These are phyloP conservation scores for Wallemia ichthyophaga DNA, from an alignment of 1,284 basidiomycete species.

Conservation along the genomic window DNA sequence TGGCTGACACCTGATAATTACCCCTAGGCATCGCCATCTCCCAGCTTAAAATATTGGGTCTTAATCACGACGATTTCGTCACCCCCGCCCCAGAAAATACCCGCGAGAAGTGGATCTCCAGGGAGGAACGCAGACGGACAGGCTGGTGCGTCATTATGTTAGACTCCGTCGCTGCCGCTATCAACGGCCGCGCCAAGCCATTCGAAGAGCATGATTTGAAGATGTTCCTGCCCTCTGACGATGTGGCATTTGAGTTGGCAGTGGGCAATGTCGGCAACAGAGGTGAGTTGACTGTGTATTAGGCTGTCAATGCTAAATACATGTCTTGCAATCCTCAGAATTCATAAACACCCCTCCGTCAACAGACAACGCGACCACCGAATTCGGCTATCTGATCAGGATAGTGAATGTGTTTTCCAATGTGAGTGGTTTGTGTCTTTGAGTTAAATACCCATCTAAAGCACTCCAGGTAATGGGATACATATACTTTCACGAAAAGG, in stretches of 20 bases:
- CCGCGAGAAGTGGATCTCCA: constrained; percentile 12
- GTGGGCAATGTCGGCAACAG: neutral
- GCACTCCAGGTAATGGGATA: neutral
- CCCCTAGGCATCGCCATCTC: constrained; percentile 6
- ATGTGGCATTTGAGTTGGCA: neutral
- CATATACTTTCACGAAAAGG: neutral
- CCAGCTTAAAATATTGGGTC: neutral
- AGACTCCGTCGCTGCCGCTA: constrained; percentile 13
- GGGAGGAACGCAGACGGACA: constrained; percentile 14
- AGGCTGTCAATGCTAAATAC: neutral
- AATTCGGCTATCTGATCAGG: constrained; percentile 16
- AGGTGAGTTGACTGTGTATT: neutral
- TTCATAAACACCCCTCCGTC: neutral
- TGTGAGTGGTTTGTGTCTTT: neutral
- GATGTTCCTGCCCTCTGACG: neutral
- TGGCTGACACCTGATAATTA: constrained; percentile 8
- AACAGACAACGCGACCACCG: constrained; percentile 3
- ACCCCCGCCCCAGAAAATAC: constrained; percentile 5
- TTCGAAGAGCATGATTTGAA: constrained; percentile 13
- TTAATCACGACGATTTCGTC: constrained; percentile 6
- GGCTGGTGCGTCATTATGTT: constrained; percentile 16
- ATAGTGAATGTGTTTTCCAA: constrained; percentile 11
- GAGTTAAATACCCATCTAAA: neutral
- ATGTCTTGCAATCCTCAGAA: too few species aligned
- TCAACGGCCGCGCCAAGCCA: constrained; percentile 12